Evolutionary conservation across 768 basidiomycete genomes (phyloP), one percentile per base, ranked within the genome.

Genomic region (Xanthoconium stramineum): DNA sequence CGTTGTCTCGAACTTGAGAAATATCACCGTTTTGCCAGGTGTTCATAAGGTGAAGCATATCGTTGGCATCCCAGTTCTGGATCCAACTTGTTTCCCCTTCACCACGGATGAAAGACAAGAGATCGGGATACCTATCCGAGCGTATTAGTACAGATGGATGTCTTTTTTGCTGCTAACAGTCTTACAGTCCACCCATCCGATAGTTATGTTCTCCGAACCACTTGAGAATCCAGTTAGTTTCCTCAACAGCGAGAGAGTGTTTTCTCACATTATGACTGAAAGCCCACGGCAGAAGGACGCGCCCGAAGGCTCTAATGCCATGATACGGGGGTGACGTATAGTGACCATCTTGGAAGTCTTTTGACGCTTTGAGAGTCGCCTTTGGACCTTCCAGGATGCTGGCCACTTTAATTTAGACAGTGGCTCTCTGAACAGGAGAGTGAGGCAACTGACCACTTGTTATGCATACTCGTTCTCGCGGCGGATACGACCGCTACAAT

Each of bases 171-270:
- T 6, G 13, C 0, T 7, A 10, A 39, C 3, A 13, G 38, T 8
- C 74, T 60, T 60, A 78, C 75, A 65, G 60, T 45, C 80, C 81
- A 46, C 59, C 64, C 61, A 72, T 59, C 39, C 78, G 70, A 65
- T 81, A 75, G 6, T 65, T 60, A 50, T 80, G 70, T 53, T 81
- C 65, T 47, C 80, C 73, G 70, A 75, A 84, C 81, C 81, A 83
- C 83, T 84, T 55, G 29, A 19, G 3, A 50, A 2, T 33, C 15
- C 8, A 47, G 37, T 59, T 8, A 46, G 29, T 4, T 19, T 44
- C 93, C 71, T 95, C 91, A 55, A 94, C 75, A 17, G 92, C 91
- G 51, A 91, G 80, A n/a, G 91, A 90, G 55, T 86, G 85, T 4
- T 4, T 24, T 24, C 75, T 38, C 50, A 81, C 81, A 36, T 80